These are phyloP conservation scores for Gymnopus androsaceus DNA, from an alignment of 1,284 basidiomycete species.

Conservation along the genomic window DNA sequence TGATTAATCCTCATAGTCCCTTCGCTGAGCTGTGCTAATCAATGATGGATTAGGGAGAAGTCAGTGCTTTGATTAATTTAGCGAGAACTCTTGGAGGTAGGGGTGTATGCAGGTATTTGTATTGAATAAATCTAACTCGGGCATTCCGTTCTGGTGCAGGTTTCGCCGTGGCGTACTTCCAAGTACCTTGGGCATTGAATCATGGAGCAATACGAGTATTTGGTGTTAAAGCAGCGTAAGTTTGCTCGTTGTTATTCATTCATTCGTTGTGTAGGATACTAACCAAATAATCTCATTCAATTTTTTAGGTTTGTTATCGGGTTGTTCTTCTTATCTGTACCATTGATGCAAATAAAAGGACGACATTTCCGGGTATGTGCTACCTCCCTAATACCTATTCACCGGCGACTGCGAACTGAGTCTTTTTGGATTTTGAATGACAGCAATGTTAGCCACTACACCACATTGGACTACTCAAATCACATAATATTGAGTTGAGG, in stretches of 20 bases:
- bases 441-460: too few relatives aligned
- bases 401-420: background rate
- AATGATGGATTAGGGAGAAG: conserved; percentile 62
- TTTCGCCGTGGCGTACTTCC: conserved; percentile 63
- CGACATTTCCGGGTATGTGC: conserved; percentile 43
- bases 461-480: too few relatives aligned
- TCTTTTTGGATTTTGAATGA: too few relatives aligned
- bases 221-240: conserved; percentile 50
- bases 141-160: too few relatives aligned
- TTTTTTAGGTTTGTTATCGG: conserved; percentile 42
- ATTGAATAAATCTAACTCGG: background rate
- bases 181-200: conserved; percentile 52
- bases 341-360: conserved; percentile 54
- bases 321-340: conserved; percentile 55
- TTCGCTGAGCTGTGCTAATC: too few relatives aligned
- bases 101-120: background rate
- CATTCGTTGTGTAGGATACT: too few relatives aligned
- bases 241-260: background rate
- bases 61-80: conserved; percentile 61
- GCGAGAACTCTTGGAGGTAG: conserved; percentile 57
- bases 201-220: conserved; percentile 52
- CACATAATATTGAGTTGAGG: too few relatives aligned
- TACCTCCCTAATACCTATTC: too few relatives aligned
- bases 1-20: too few relatives aligned
- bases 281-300: background rate